Percentiles rank a stretch among this genome's conserved stretches.
phyloP scores from a whole-genome alignment of 208 protist species.

The Lotmaria passim region DNA sequence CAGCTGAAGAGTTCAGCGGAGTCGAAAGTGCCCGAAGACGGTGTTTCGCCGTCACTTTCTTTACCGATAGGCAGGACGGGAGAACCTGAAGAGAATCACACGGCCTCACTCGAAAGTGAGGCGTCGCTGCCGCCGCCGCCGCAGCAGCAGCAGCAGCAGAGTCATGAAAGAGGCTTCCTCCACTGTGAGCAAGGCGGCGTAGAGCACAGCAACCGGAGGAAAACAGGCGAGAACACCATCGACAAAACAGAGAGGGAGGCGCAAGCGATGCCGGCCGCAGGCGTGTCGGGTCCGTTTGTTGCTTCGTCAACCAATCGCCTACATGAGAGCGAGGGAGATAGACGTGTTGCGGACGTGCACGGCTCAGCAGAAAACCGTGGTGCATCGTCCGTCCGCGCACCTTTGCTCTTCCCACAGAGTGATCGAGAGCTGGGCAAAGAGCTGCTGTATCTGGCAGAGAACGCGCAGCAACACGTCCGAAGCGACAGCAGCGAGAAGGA shows the following conservation, averaged over 20 bases:
- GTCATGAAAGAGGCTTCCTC: not conserved
- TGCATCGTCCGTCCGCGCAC: constrained; percentile 1
- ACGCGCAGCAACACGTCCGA: not conserved
- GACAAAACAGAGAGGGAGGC: too few species aligned
- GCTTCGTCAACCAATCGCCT: too few species aligned
- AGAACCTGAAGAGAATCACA: not conserved
- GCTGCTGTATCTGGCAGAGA: not conserved
- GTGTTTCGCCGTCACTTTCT: too few species aligned
- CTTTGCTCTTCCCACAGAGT: constrained; percentile 1
- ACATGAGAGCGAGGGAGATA: not conserved
- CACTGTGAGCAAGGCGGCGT: not conserved
- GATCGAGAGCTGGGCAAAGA: not conserved
- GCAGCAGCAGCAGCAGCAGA: not conserved
- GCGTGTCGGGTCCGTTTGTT: too few species aligned
- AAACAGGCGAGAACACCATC: too few species aligned
- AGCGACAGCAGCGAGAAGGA: not conserved
- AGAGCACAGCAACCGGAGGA: not conserved
- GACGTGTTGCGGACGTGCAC: not conserved
- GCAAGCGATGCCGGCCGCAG: too few species aligned
- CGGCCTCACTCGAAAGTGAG: not conserved
- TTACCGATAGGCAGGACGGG: too few species aligned
- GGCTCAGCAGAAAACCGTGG: not conserved
- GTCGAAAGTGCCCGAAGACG: too few species aligned
- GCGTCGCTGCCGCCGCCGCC: not conserved
- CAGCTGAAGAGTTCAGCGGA: too few species aligned